Evolutionary conservation across 2,329 filamentous ascomycete species (phyloP).

Genomic region (Xylaria sp.): DNA sequence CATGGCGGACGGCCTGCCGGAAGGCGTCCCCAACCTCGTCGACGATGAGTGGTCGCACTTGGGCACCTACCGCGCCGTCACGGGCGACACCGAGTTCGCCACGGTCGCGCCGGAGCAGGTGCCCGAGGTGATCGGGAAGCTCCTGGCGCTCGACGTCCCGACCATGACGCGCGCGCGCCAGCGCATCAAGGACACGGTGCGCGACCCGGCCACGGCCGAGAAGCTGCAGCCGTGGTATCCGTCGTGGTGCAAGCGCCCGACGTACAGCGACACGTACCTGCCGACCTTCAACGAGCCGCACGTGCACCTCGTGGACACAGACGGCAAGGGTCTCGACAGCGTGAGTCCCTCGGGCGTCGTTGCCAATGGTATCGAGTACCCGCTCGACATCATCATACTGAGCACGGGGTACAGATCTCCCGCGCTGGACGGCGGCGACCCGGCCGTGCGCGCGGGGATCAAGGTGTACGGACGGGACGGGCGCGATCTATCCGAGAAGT

Average conservation of each 20-base stretch:
- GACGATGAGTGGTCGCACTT: slow-evolving; percentile 61
- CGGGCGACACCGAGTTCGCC: slow-evolving; percentile 50
- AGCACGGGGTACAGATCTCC: slow-evolving; percentile 54
- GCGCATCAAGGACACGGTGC: slow-evolving; percentile 63
- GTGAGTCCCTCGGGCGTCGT: slow-evolving; percentile 61
- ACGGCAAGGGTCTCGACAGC: slow-evolving; percentile 61
- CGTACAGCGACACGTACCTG: slow-evolving; percentile 70
- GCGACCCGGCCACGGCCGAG: slow-evolving; percentile 61
- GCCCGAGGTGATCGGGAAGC: slow-evolving; percentile 50
- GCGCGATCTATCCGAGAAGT: slow-evolving; percentile 41
- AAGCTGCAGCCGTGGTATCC: slow-evolving; percentile 62
- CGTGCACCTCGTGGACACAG: slow-evolving; percentile 70
- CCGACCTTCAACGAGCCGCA: slow-evolving; percentile 67
- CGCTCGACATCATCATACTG: slow-evolving; percentile 52
- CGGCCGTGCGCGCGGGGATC: slow-evolving; percentile 54
- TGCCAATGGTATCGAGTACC: slow-evolving; percentile 59
- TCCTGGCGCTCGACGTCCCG: slow-evolving; percentile 56
- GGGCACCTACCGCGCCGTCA: slow-evolving; percentile 53
- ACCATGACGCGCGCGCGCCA: slow-evolving; percentile 58
- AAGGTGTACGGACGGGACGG: slow-evolving; percentile 41
- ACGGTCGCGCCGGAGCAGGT: slow-evolving; percentile 52
- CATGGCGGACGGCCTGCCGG: slow-evolving; percentile 48
- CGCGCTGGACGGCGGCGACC: slow-evolving; percentile 58
- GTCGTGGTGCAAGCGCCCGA: slow-evolving; percentile 71
- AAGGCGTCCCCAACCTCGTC: slow-evolving; percentile 54